Evolutionary conservation across 441 rosid species (phyloP).

Genomic region (Arabidopsis hybrid): DNA sequence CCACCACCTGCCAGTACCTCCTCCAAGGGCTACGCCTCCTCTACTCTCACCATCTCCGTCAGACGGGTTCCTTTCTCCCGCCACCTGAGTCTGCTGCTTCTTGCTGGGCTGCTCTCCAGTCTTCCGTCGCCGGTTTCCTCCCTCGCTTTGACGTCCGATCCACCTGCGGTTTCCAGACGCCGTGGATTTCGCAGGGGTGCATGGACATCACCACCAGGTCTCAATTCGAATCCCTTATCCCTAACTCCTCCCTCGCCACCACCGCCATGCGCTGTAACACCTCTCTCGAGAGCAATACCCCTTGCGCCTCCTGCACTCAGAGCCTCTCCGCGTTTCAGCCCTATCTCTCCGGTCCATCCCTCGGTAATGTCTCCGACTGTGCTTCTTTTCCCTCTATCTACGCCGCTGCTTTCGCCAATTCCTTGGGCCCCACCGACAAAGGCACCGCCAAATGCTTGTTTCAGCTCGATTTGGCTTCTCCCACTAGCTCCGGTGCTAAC

Average conservation of each 20-base stretch:
- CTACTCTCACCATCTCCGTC: constrained; percentile 66
- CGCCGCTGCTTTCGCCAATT: constrained; percentile 70
- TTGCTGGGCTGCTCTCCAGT: constrained; percentile 70
- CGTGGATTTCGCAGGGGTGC: constrained; percentile 86
- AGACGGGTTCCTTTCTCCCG: constrained; percentile 63
- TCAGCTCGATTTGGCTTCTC: constrained; percentile 47
- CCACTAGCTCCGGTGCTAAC: constrained; percentile 22
- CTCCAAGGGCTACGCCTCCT: constrained; percentile 75
- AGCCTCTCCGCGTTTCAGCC: constrained; percentile 62
- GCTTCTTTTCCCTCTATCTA: constrained; percentile 64
- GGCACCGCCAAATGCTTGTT: constrained; percentile 80
- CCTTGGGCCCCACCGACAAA: constrained; percentile 66
- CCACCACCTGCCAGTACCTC: constrained; percentile 59
- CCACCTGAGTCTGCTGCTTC: constrained; percentile 67
- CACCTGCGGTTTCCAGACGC: constrained; percentile 73
- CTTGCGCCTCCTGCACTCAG: constrained; percentile 76
- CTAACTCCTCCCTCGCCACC: constrained; percentile 44
- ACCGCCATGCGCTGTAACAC: constrained; percentile 65
- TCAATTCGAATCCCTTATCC: constrained; percentile 57
- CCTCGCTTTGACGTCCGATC: constrained; percentile 62
- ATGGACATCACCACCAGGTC: constrained; percentile 77
- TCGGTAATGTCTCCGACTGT: constrained; percentile 76
- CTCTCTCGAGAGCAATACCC: constrained; percentile 67
- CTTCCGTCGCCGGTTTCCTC: constrained; percentile 41
- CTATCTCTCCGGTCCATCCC: constrained; percentile 53